These are phyloP conservation scores for Curvularia sp. DNA, from an alignment of 2,329 filamentous ascomycete species.

Conservation along the genomic window DNA sequence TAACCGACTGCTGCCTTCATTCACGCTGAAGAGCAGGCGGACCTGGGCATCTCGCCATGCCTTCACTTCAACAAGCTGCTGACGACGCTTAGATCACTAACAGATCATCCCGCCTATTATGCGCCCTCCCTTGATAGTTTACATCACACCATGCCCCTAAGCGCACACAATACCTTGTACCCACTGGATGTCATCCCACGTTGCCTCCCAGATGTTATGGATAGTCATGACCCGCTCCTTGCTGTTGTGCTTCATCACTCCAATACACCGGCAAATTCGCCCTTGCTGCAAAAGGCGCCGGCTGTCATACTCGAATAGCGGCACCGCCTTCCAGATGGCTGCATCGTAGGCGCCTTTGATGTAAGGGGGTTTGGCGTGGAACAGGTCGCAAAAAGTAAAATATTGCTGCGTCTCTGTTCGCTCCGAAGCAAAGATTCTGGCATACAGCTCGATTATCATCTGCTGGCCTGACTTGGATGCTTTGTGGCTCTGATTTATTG, in stretches of 20 bases:
- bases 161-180: slow-evolving; percentile 54
- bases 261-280: slow-evolving; percentile 58
- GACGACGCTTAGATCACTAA: slow-evolving; percentile 15
- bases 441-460: slow-evolving; percentile 67
- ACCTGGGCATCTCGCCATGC: no score
- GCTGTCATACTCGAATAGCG: slow-evolving; percentile 57
- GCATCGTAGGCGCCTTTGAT: slow-evolving; percentile 55
- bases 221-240: slow-evolving; percentile 56
- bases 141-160: slow-evolving; percentile 13
- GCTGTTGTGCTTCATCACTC: slow-evolving; percentile 55
- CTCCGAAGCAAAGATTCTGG: slow-evolving; percentile 64
- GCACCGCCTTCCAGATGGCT: slow-evolving; percentile 54
- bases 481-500: slow-evolving; percentile 59
- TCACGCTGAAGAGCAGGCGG: no score
- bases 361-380: slow-evolving; percentile 64
- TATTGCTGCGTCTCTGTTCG: slow-evolving; percentile 64
- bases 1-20: neutral
- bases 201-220: slow-evolving; percentile 60
- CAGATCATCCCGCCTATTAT: slow-evolving; percentile 1
- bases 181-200: slow-evolving; percentile 62
- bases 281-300: slow-evolving; percentile 52
- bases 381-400: slow-evolving; percentile 70
- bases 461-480: slow-evolving; percentile 58
- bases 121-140: neutral
- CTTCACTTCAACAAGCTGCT: neutral